Evolutionary conservation across 192 early-diverging fungal genomes (phyloP).

Genomic region (Entomortierella parvispora): DNA sequence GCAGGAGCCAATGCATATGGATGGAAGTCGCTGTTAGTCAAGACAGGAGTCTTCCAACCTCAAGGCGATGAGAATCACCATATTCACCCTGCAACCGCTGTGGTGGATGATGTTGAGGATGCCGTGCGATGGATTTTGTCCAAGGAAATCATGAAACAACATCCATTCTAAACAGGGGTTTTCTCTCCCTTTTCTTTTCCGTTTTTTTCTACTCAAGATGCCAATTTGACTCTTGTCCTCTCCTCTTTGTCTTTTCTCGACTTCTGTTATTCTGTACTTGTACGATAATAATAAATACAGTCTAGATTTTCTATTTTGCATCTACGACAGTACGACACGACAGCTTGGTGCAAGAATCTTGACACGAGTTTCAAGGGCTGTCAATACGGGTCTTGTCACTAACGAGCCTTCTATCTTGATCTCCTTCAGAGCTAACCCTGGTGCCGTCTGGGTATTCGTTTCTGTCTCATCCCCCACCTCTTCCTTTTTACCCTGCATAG

Average conservation of each 20-base stretch:
- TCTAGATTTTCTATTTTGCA: too few relatives aligned
- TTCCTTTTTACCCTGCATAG: too few relatives aligned
- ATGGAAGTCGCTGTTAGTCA: conserved; percentile 78
- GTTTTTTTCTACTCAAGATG: background rate
- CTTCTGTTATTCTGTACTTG: conserved; percentile 67
- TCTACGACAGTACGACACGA: background rate
- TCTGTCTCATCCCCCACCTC: too few relatives aligned
- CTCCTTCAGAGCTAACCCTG: conserved; percentile 2
- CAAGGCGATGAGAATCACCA: conserved; percentile 64
- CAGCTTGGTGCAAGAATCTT: conserved; percentile 1
- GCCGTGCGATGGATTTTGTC: conserved; percentile 66
- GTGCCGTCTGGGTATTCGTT: background rate
- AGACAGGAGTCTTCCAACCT: conserved; percentile 71
- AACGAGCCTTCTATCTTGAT: conserved; percentile 13
- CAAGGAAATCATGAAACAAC: conserved; percentile 29
- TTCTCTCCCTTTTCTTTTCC: too few relatives aligned
- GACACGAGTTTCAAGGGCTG: background rate
- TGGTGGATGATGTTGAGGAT: conserved; percentile 73
- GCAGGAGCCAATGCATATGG: conserved; percentile 78
- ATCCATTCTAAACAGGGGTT: conserved; percentile 7
- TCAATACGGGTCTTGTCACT: conserved; percentile 1
- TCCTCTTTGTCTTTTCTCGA: conserved; percentile 56
- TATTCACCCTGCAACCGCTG: conserved; percentile 62
- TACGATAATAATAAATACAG: too few relatives aligned
- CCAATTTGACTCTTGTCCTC: conserved; percentile 69